Base-by-base conservation (phyloP, 129 eudicot species). In the Smallanthus sonchifolius region DNA sequence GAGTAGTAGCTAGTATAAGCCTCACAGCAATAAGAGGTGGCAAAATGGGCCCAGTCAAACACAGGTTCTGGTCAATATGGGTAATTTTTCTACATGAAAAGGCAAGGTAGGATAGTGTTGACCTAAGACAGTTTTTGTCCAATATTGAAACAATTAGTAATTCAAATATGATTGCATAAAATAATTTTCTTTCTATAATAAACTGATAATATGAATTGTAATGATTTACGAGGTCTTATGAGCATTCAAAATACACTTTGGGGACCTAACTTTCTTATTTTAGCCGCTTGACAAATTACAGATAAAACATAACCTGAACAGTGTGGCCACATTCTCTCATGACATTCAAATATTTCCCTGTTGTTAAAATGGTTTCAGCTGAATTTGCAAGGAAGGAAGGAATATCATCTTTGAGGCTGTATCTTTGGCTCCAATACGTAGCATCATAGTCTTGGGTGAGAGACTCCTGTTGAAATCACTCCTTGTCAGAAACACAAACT, bases 301-400 rank as follows among this genome's bases (percentile, higher is more conserved):
- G 30, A 69, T 30, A 45, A 32, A 34, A 32, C 43, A 69, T 32
- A 69, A 94, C 98, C 98, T 90, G 97, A 82, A 94, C 91, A 82
- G 57, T 83, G 71, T 94, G 97, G 16, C 98, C 98, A 77, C 98
- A 94, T 91, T 94, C 98, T 81, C 97, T 86, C 98, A 94, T 90
- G 82, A 86, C 98, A 83, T 90, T 94, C 75, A 94, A 67, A 82
- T 88, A 90, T 86, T 94, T 94, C 73, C 98, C 98, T 1, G 98
- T 94, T 20, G 96, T 94, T 87, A 94, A 83, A 78, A 94, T 94
- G 70, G 89, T 90, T 82, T 87, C 97, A 74, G 98, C 93, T 42
- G 95, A 92, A 86, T 83, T 91, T 74, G 88, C 91, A 79, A 94
- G 97, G 75, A 94, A 94, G 80, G 89, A 86, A 75, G 98, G 98